Evolutionary conservation across 805 yeast species (phyloP).

Genomic region (Hemisphaericaspora nanyangensis): DNA sequence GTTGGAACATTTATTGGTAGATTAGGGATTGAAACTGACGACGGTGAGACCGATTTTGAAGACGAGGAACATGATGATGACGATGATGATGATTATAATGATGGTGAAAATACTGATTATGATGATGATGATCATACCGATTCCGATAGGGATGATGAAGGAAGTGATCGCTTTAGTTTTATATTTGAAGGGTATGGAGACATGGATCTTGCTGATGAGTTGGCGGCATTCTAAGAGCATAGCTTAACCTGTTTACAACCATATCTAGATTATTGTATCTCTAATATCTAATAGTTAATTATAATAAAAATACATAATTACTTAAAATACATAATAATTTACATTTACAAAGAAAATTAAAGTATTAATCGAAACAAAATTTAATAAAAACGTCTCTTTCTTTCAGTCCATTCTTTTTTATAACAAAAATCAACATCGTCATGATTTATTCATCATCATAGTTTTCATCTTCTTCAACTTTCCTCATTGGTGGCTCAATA

Average conservation of each 20-base stretch:
- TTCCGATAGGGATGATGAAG: not conserved
- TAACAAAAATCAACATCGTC: not conserved
- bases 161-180: no score
- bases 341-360: conserved; percentile 2
- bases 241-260: no score
- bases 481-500: conserved; percentile 43
- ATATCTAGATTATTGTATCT: no score
- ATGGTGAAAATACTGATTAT: not conserved
- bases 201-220: no score
- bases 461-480: conserved; percentile 44
- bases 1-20: not conserved
- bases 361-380: not conserved
- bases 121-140: not conserved
- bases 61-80: not conserved
- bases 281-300: no score
- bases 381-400: not conserved
- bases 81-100: not conserved
- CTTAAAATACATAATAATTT: conserved; percentile 3
- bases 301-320: not conserved
- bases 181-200: no score
- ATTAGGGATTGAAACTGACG: not conserved
- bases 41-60: not conserved
- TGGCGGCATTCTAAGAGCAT: no score
- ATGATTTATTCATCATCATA: conserved; percentile 35
- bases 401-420: not conserved